These are phyloP conservation scores for Adansonia gregorii DNA, from an alignment of 441 rosid genomes.

Conservation along the genomic window DNA sequence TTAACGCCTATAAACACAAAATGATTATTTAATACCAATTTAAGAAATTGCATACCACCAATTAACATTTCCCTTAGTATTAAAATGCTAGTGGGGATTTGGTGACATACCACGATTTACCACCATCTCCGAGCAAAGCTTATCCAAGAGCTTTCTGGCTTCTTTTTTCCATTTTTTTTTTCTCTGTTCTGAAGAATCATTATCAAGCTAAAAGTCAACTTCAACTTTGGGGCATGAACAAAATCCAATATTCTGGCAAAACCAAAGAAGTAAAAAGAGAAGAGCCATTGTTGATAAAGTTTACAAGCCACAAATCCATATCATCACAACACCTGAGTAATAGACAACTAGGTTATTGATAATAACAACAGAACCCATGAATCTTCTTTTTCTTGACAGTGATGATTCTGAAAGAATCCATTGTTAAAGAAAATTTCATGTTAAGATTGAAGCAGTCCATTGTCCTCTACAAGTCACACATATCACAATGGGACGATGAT, in stretches of 20 bases:
- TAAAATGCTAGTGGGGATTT: too few species aligned
- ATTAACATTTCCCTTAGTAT: too few species aligned
- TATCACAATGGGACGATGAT: constrained; percentile 7
- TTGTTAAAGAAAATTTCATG: constrained; percentile 3
- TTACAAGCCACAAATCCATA: background rate
- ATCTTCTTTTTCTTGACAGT: constrained; percentile 8
- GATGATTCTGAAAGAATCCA: constrained; percentile 24
- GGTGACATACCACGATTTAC: too few species aligned
- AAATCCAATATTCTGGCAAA: constrained; percentile 26
- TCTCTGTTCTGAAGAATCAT: constrained; percentile 3
- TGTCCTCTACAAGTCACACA: constrained; percentile 23
- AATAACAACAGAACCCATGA: background rate
- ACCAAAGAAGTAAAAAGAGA: background rate
- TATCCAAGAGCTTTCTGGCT: constrained; percentile 24
- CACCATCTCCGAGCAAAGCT: constrained; percentile 16
- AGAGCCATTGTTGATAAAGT: constrained; percentile 15
- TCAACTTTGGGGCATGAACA: constrained; percentile 19
- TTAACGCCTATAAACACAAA: background rate
- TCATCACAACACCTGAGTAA: constrained; percentile 20
- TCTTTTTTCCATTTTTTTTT: background rate
- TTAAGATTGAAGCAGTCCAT: constrained; percentile 28
- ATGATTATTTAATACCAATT: constrained; percentile 15
- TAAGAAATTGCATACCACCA: too few species aligned
- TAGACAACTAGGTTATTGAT: background rate
- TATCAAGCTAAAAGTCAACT: constrained; percentile 31